Conservation (phyloP, 2,329 filamentous ascomycete genomes). For the Epichloe uncinata region DNA sequence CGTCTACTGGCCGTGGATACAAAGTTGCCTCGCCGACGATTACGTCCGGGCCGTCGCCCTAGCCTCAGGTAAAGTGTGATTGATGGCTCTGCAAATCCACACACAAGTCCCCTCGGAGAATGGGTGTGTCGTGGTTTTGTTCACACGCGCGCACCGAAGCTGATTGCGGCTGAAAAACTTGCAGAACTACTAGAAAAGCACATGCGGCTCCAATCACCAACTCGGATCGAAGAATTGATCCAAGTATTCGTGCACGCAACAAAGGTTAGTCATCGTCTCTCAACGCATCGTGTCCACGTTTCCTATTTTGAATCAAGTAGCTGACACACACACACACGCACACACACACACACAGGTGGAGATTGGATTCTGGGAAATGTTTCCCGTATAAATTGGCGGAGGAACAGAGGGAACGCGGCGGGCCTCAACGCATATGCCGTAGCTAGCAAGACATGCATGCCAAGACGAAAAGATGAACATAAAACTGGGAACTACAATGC, state of each 20-base stretch:
- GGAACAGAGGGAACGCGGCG: background rate
- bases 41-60: slow-evolving; percentile 59
- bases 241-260: slow-evolving; percentile 81
- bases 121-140: too few species aligned
- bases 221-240: slow-evolving; percentile 68
- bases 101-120: background rate
- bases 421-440: background rate
- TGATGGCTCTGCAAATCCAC: background rate
- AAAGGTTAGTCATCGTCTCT: slow-evolving; percentile 38
- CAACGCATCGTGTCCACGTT: too few species aligned
- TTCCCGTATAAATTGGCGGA: slow-evolving; percentile 18
- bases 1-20: slow-evolving; percentile 79
- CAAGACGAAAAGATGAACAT: too few species aligned
- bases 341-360: slow-evolving; percentile 28
- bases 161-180: background rate
- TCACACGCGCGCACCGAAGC: background rate
- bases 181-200: slow-evolving; percentile 63
- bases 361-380: slow-evolving; percentile 43
- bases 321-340: background rate
- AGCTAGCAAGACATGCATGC: background rate
- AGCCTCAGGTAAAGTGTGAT: slow-evolving; percentile 46
- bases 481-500: too few species aligned
- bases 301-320: background rate
- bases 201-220: slow-evolving; percentile 57
- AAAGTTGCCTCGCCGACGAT: slow-evolving; percentile 74